A percentile compares a stretch with the other conserved stretches of the same genome.
These are phyloP conservation scores for Leishmania guyanensis DNA, from an alignment of 208 protist species.

Conservation along the genomic window DNA sequence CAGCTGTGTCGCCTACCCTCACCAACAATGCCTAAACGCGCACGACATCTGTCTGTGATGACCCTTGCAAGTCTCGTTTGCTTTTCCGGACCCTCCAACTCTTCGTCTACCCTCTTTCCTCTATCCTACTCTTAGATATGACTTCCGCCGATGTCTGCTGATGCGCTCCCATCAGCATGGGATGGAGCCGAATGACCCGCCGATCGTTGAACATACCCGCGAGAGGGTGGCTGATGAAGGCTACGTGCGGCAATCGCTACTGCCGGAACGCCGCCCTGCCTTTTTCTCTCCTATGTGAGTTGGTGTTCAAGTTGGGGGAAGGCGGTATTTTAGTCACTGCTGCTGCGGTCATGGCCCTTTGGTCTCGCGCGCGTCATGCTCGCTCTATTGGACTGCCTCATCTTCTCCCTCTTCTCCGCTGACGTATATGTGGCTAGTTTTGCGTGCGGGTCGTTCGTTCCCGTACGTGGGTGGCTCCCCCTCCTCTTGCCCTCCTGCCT, in stretches of 20 bases:
- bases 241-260: neutral
- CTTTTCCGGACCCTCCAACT: neutral
- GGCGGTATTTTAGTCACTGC: neutral
- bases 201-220: neutral
- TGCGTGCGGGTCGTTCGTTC: neutral
- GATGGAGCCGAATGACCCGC: neutral
- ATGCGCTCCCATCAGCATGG: neutral
- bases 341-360: neutral
- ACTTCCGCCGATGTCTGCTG: neutral
- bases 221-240: too few relatives aligned
- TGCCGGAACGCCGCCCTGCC: neutral
- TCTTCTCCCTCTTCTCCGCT: neutral
- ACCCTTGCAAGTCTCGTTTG: neutral
- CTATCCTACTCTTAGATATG: neutral
- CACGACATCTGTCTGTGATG: neutral
- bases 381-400: neutral
- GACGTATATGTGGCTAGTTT: too few relatives aligned
- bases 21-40: neutral
- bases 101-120: neutral
- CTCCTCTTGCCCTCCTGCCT: neutral
- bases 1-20: neutral
- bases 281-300: neutral
- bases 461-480: neutral
- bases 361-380: neutral
- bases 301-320: neutral